Conservation (phyloP, 2,329 filamentous ascomycete species). For the Microsporum audouinii region DNA sequence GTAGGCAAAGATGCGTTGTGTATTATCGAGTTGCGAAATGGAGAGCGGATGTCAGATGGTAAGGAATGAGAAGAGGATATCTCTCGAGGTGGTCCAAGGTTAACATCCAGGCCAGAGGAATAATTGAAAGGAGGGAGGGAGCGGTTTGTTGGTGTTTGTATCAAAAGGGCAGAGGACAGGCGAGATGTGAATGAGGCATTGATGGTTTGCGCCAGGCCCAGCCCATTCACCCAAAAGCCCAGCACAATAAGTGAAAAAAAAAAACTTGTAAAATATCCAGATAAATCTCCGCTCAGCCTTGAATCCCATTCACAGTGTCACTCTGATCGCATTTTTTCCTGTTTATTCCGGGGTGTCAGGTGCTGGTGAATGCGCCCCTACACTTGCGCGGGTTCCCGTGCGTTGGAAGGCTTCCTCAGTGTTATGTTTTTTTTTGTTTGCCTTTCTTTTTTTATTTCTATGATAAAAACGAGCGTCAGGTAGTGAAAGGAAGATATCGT, state of each 20-base stretch:
- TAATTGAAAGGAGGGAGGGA: background rate
- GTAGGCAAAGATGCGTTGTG: background rate
- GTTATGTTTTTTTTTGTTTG: background rate
- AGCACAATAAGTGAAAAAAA: background rate
- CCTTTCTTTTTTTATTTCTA: background rate
- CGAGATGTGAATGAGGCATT: slow-evolving; percentile 1
- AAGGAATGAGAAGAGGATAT: background rate
- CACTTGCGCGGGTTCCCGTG: background rate
- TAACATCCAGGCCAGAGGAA: background rate
- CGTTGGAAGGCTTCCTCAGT: background rate
- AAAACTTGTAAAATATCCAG: background rate
- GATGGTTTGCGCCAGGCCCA: slow-evolving; percentile 8
- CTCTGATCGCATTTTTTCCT: background rate
- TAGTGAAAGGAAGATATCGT: background rate
- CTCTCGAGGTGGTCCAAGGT: slow-evolving; percentile 2
- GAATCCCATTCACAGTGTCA: background rate
- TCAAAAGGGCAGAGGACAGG: background rate
- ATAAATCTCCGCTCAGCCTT: background rate
- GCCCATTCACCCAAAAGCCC: slow-evolving; percentile 5
- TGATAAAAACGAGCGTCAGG: background rate
- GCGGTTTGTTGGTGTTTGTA: background rate
- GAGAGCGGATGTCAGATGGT: background rate
- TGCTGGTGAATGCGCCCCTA: background rate
- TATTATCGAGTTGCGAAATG: background rate
- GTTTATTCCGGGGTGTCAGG: background rate